Percentiles rank a stretch among this genome's conserved stretches.
These are phyloP conservation scores for Blastocladiella emersonii DNA, from an alignment of 371 early-diverging fungal species.

Conservation along the genomic window DNA sequence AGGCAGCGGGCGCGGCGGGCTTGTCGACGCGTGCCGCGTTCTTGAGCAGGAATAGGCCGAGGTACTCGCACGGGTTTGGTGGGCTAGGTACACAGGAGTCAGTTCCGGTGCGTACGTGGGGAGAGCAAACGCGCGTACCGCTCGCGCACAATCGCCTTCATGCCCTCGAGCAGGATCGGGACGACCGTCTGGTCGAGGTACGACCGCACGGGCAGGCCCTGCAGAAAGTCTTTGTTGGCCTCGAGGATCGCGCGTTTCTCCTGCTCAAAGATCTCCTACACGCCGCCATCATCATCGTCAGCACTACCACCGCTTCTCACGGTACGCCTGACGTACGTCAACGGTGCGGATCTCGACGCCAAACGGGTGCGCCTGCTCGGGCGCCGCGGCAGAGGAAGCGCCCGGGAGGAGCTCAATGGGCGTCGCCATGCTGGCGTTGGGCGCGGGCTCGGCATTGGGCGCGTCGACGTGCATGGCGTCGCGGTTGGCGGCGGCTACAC, in stretches of 20 bases:
- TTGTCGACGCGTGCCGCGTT: not conserved
- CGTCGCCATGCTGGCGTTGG: too few relatives aligned
- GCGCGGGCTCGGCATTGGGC: too few relatives aligned
- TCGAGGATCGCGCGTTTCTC: conserved; percentile 9
- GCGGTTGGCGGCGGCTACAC: too few relatives aligned
- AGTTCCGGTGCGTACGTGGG: too few relatives aligned
- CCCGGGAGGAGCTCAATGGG: too few relatives aligned
- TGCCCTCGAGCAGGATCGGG: conserved; percentile 45
- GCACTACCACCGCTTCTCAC: not conserved
- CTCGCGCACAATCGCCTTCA: conserved; percentile 40
- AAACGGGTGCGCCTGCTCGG: not conserved
- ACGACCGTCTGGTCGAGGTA: conserved; percentile 46
- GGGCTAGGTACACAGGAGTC: not conserved
- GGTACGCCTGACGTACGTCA: not conserved
- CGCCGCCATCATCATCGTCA: not conserved
- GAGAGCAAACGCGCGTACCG: conserved; percentile 20
- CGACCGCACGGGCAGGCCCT: conserved; percentile 29
- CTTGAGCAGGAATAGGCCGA: conserved; percentile 3
- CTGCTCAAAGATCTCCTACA: not conserved
- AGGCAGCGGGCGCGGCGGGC: too few relatives aligned
- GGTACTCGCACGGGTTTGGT: conserved; percentile 6
- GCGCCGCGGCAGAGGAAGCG: not conserved
- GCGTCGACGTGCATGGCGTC: too few relatives aligned
- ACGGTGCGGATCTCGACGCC: not conserved
- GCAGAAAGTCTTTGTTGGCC: conserved; percentile 13